phyloP scores from a whole-genome alignment of 2,329 filamentous ascomycete species.

The Exophiala sideris region DNA sequence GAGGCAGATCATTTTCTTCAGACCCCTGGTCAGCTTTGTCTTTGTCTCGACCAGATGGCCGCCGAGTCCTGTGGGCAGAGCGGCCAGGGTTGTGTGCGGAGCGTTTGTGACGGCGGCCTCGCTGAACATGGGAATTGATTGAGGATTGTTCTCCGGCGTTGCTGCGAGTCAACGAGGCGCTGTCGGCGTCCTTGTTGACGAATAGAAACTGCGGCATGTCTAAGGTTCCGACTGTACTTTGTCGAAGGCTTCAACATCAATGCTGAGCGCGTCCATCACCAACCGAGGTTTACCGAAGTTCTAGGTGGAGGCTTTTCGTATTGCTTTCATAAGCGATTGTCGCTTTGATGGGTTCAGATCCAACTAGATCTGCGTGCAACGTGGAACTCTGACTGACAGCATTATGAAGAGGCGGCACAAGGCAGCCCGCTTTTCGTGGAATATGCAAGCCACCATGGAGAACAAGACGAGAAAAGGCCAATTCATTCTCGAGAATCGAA shows the following conservation, averaged over 20 bases:
- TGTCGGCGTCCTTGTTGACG: slow-evolving; percentile 26
- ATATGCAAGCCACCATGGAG: too few relatives aligned
- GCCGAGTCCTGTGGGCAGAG: slow-evolving; percentile 6
- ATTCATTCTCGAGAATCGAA: too few relatives aligned
- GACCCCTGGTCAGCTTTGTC: neutral
- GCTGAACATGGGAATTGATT: slow-evolving; percentile 26
- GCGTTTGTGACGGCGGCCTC: slow-evolving; percentile 20
- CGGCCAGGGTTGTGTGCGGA: slow-evolving; percentile 14
- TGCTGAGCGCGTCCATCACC: slow-evolving; percentile 3
- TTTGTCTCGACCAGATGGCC: slow-evolving; percentile 1
- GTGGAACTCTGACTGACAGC: neutral
- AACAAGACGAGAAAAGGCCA: too few relatives aligned
- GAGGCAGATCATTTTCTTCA: neutral
- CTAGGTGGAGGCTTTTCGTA: neutral
- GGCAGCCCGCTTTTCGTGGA: too few relatives aligned
- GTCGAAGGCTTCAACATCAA: slow-evolving; percentile 17
- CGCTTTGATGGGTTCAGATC: too few relatives aligned
- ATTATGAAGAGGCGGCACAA: too few relatives aligned
- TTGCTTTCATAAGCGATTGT: too few relatives aligned
- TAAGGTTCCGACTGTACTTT: slow-evolving; percentile 2
- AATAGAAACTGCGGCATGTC: slow-evolving; percentile 24
- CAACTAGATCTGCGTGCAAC: too few relatives aligned
- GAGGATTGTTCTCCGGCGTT: slow-evolving; percentile 21
- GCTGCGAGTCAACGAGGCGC: slow-evolving; percentile 22
- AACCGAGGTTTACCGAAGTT: slow-evolving; percentile 2